phyloP scores from a whole-genome alignment of 371 early-diverging fungal species.

The Lichtheimia ornata region DNA sequence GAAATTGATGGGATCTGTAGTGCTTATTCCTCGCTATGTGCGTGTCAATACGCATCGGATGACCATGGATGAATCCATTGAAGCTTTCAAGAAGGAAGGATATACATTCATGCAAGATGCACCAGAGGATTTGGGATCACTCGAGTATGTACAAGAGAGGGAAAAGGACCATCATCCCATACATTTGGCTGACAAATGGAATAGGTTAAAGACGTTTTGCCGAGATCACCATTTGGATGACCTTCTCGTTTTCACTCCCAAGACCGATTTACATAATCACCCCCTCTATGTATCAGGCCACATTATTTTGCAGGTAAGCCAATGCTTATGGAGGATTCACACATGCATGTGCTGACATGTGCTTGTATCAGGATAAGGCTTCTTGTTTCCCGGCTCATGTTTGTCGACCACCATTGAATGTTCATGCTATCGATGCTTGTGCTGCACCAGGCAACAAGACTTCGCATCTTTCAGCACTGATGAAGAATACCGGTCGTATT shows the following conservation, averaged over 20 bases:
- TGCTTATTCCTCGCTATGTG: slow-evolving; percentile 69
- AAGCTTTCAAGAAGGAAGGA: slow-evolving; percentile 62
- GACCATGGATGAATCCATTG: slow-evolving; percentile 68
- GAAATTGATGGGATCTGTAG: slow-evolving; percentile 3
- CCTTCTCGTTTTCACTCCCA: slow-evolving; percentile 83
- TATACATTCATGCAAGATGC: slow-evolving; percentile 50
- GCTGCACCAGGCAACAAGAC: slow-evolving; percentile 99
- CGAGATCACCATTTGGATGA: slow-evolving; percentile 79
- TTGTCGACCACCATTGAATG: slow-evolving; percentile 69
- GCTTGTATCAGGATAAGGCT: slow-evolving; percentile 78
- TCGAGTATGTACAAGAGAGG: slow-evolving; percentile 30
- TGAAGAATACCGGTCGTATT: slow-evolving; percentile 86
- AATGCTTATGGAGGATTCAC: background rate
- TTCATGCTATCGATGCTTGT: slow-evolving; percentile 93
- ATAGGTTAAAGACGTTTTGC: slow-evolving; percentile 43
- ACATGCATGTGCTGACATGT: background rate
- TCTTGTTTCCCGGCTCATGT: slow-evolving; percentile 97
- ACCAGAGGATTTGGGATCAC: slow-evolving; percentile 28
- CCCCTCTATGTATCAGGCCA: slow-evolving; percentile 70
- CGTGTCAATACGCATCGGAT: slow-evolving; percentile 75
- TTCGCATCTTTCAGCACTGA: slow-evolving; percentile 84
- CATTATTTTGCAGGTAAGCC: slow-evolving; percentile 81
- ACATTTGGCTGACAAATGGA: background rate
- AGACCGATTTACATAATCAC: slow-evolving; percentile 83
- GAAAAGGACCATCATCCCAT: background rate